These are phyloP conservation scores for Cutaneotrichosporon cavernicola DNA, from an alignment of 1,284 basidiomycete species.

Conservation along the genomic window DNA sequence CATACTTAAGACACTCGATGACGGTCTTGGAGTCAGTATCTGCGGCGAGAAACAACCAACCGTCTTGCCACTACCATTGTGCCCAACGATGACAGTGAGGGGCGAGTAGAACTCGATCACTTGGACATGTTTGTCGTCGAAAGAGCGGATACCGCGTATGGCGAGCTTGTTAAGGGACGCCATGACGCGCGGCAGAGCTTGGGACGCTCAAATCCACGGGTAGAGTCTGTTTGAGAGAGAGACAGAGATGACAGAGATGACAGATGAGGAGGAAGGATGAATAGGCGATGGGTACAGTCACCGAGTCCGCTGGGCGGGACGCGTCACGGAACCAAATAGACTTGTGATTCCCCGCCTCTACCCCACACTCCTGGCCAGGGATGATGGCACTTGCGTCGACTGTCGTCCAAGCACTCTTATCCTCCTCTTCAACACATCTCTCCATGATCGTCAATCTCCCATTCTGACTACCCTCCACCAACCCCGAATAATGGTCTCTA, in stretches of 20 bases:
- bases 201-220: neutral
- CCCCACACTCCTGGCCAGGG: neutral
- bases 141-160: conserved; percentile 69
- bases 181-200: conserved; percentile 56
- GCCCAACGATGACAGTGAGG: conserved; percentile 96
- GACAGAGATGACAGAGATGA: neutral
- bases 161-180: conserved; percentile 84
- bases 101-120: conserved; percentile 98
- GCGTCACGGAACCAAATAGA: conserved; percentile 5
- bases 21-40: conserved; percentile 62
- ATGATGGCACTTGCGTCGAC: neutral
- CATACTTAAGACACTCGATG: conserved; percentile 99
- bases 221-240: neutral
- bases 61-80: conserved; percentile 98
- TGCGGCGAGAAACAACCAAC: conserved; percentile 43
- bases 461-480: neutral
- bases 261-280: neutral
- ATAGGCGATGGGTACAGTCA: neutral
- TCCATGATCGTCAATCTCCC: neutral
- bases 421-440: neutral
- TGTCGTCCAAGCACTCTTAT: neutral
- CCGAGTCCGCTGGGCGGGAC: neutral
- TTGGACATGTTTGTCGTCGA: conserved; percentile 89
- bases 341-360: neutral
- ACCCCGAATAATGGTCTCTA: neutral